These are phyloP conservation scores for Phaeosphaeriaceae sp. DNA, from an alignment of 2,329 filamentous ascomycete genomes.

Conservation along the genomic window DNA sequence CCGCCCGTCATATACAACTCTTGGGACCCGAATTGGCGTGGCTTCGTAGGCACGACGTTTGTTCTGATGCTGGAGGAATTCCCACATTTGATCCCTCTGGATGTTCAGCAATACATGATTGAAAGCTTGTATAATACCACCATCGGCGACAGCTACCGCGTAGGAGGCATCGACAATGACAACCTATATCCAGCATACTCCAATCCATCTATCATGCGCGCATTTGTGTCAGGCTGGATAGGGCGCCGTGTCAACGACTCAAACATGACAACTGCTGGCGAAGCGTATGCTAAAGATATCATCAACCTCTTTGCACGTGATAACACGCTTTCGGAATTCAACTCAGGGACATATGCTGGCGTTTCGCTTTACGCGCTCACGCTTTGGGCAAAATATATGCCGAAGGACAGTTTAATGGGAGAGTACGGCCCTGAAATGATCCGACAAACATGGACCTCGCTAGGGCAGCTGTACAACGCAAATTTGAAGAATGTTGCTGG, in stretches of 20 bases:
- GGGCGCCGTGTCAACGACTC: conserved; percentile 60
- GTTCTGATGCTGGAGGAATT: conserved; percentile 67
- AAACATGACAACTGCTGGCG: conserved; percentile 66
- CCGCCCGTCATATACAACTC: conserved; percentile 59
- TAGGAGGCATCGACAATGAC: conserved; percentile 65
- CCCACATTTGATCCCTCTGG: conserved; percentile 52
- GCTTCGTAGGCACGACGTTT: conserved; percentile 66
- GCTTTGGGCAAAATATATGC: conserved; percentile 66
- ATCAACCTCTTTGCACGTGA: conserved; percentile 63
- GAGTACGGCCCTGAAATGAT: conserved; percentile 61
- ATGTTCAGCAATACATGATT: conserved; percentile 55
- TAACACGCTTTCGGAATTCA: conserved; percentile 67
- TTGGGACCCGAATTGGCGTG: conserved; percentile 71
- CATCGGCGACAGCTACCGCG: conserved; percentile 66
- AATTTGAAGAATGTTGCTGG: conserved; percentile 67
- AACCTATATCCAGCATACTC: conserved; percentile 69
- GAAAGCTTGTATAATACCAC: conserved; percentile 62
- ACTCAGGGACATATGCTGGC: conserved; percentile 67
- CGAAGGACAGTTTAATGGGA: conserved; percentile 60
- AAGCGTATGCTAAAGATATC: conserved; percentile 62
- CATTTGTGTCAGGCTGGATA: conserved; percentile 65
- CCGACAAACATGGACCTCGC: conserved; percentile 59
- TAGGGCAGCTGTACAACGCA: conserved; percentile 63
- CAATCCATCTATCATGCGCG: conserved; percentile 68
- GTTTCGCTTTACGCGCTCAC: conserved; percentile 66